Conservation (phyloP, 1,284 basidiomycete species). For the Pholiota adiposa region DNA sequence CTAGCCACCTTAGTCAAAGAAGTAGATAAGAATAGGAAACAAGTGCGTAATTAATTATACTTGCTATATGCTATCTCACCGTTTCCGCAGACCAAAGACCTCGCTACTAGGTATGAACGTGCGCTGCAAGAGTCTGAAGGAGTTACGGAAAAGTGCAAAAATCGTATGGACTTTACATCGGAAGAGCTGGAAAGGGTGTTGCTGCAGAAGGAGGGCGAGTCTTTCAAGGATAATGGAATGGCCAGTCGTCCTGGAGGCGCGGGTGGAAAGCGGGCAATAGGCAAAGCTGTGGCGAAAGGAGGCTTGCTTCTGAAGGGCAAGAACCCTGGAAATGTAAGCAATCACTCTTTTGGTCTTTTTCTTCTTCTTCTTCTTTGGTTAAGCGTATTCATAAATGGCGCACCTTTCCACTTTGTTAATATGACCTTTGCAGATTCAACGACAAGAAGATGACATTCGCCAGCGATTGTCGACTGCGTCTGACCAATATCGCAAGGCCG, state of each 20-base stretch:
- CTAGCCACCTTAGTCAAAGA: slow-evolving; percentile 86
- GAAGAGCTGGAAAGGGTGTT: slow-evolving; percentile 96
- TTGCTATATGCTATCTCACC: slow-evolving; percentile 7
- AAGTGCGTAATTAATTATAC: slow-evolving; percentile 48
- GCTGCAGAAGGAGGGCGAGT: slow-evolving; percentile 94
- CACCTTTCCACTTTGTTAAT: slow-evolving; percentile 34
- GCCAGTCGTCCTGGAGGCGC: slow-evolving; percentile 59
- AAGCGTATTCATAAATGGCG: background rate
- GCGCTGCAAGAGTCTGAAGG: slow-evolving; percentile 89
- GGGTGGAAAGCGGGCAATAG: slow-evolving; percentile 78
- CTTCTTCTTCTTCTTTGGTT: too few relatives aligned
- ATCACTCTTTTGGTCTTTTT: too few relatives aligned
- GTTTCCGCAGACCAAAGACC: slow-evolving; percentile 78
- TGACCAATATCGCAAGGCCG: slow-evolving; percentile 89
- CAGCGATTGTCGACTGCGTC: slow-evolving; percentile 83
- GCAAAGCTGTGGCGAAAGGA: slow-evolving; percentile 91
- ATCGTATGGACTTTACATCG: slow-evolving; percentile 85
- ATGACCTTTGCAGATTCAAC: slow-evolving; percentile 68
- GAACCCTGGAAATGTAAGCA: slow-evolving; percentile 86
- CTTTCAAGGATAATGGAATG: slow-evolving; percentile 77
- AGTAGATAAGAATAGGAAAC: slow-evolving; percentile 92
- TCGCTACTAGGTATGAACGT: slow-evolving; percentile 87
- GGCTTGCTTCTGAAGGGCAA: slow-evolving; percentile 91
- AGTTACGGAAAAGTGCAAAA: slow-evolving; percentile 88
- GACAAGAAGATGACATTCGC: slow-evolving; percentile 95